Percentiles rank a stretch among this genome's conserved stretches.
Conservation (phyloP, 805 yeast species). For the Cyberlindnera mycetangii region DNA sequence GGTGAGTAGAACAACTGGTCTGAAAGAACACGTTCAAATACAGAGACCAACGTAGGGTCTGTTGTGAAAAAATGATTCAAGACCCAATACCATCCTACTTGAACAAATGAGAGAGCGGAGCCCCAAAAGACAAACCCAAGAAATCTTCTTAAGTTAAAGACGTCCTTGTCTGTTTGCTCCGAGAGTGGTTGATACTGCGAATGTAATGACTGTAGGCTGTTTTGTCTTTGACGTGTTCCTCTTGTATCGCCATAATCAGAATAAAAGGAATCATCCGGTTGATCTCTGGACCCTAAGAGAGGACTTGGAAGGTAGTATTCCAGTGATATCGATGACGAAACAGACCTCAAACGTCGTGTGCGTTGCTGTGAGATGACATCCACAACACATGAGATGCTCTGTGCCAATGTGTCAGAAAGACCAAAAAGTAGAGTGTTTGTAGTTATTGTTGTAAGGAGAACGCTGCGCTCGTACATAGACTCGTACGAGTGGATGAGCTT, state of each 20-base stretch:
- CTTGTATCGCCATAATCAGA: conserved; percentile 33
- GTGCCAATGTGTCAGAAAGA: conserved; percentile 90
- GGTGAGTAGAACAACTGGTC: conserved; percentile 94
- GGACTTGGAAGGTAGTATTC: conserved; percentile 12
- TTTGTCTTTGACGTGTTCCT: conserved; percentile 27
- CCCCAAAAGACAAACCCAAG: conserved; percentile 89
- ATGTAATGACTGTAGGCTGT: conserved; percentile 22
- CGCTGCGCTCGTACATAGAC: conserved; percentile 56
- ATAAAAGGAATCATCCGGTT: conserved; percentile 25
- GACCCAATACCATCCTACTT: conserved; percentile 85
- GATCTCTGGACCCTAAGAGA: conserved; percentile 9
- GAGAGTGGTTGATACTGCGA: conserved; percentile 31
- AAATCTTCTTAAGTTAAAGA: conserved; percentile 66
- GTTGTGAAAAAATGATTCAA: conserved; percentile 73
- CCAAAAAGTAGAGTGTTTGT: conserved; percentile 83
- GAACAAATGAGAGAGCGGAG: conserved; percentile 72
- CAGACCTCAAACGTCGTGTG: background rate
- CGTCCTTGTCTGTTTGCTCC: conserved; percentile 26
- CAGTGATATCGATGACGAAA: conserved; percentile 17
- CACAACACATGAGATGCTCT: conserved; percentile 35
- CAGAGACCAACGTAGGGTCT: conserved; percentile 82
- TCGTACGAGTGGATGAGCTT: conserved; percentile 58
- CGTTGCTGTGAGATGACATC: conserved; percentile 13
- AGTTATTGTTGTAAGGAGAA: conserved; percentile 73
- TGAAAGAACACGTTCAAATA: conserved; percentile 79